Evolutionary conservation across 1,139 yeast species (phyloP).

Genomic region (Yamadazyma triangularis): DNA sequence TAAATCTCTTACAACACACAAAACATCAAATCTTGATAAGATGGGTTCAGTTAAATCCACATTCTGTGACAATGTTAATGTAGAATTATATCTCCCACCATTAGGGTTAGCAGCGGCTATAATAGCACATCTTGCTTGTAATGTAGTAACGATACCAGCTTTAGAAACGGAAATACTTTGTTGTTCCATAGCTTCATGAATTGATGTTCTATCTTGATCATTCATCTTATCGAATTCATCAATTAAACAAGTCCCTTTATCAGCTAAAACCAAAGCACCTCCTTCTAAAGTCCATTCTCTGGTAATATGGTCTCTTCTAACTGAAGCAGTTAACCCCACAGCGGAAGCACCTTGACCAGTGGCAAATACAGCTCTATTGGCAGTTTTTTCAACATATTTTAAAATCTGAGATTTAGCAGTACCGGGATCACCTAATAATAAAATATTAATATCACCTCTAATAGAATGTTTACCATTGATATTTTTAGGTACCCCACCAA

Average conservation of each 20-base stretch:
- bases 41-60: conserved; percentile 96
- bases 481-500: conserved; percentile 95
- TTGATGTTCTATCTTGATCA: conserved; percentile 95
- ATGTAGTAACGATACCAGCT: conserved; percentile 95
- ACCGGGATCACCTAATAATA: conserved; percentile 96
- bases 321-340: conserved; percentile 97
- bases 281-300: conserved; percentile 98
- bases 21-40: conserved; percentile 89
- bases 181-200: conserved; percentile 99
- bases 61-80: conserved; percentile 85
- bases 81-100: conserved; percentile 91
- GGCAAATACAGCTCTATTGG: conserved; percentile 94
- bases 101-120: conserved; percentile 98
- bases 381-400: conserved; percentile 93
- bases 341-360: conserved; percentile 99
- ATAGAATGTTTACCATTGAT: conserved; percentile 91
- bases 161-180: conserved; percentile 94
- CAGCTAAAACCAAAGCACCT: conserved; percentile 96
- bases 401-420: conserved; percentile 96
- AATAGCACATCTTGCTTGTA: conserved; percentile 94
- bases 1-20: conserved; percentile 90
- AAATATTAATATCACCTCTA: conserved; percentile 94
- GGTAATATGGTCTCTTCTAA: conserved; percentile 90
- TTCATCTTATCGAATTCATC: conserved; percentile 99
- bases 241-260: conserved; percentile 92